Conservation (phyloP, 192 early-diverging fungal species). For the Coemansia sp. region DNA sequence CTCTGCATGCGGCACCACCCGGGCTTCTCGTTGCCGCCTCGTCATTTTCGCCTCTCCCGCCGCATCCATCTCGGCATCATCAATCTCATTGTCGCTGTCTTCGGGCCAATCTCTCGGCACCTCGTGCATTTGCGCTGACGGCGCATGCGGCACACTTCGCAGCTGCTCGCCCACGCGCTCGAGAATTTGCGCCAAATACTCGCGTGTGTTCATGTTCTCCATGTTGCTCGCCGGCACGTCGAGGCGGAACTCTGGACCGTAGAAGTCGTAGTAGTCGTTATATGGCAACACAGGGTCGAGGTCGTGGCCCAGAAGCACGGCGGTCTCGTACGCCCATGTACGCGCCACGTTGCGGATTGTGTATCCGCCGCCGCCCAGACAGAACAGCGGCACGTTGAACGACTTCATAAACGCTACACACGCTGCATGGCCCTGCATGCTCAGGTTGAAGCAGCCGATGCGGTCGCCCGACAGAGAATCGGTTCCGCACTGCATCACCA, state of each 20-base stretch:
- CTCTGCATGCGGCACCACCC: slow-evolving; percentile 46
- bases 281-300: slow-evolving; percentile 71
- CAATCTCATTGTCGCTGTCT: slow-evolving; percentile 38
- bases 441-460: slow-evolving; percentile 92
- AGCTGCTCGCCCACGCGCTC: slow-evolving; percentile 59
- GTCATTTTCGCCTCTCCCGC: slow-evolving; percentile 33
- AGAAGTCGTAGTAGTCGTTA: slow-evolving; percentile 89
- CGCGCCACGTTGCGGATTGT: slow-evolving; percentile 95
- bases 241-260: slow-evolving; percentile 85
- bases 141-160: slow-evolving; percentile 60
- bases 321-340: slow-evolving; percentile 94
- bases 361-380: slow-evolving; percentile 96
- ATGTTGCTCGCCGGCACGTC: slow-evolving; percentile 85
- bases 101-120: slow-evolving; percentile 49
- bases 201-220: slow-evolving; percentile 83
- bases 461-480: slow-evolving; percentile 93
- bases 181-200: slow-evolving; percentile 72
- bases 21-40: slow-evolving; percentile 31
- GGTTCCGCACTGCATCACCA: slow-evolving; percentile 94
- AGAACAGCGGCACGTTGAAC: slow-evolving; percentile 86
- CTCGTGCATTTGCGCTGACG: slow-evolving; percentile 52
- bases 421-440: slow-evolving; percentile 88
- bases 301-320: slow-evolving; percentile 72
- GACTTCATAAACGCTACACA: slow-evolving; percentile 93
- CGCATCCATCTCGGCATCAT: slow-evolving; percentile 34